phyloP scores from a whole-genome alignment of 179 eudicot genomes.

The Spinacia oleracea region DNA sequence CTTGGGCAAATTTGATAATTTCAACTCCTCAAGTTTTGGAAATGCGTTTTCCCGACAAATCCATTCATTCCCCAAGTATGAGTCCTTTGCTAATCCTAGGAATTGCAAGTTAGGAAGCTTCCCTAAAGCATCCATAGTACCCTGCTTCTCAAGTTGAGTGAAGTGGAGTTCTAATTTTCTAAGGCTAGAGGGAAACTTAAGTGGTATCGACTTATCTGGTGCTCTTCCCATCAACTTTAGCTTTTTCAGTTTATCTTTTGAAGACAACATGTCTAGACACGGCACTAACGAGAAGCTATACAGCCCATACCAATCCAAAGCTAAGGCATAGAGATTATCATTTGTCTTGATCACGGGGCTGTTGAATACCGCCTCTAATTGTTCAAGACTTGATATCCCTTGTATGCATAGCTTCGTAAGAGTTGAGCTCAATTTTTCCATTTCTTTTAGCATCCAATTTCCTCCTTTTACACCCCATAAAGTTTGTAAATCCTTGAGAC shows the following conservation, averaged over 20 bases:
- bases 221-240: constrained; percentile 25
- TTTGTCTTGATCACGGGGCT: background rate
- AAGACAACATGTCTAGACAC: background rate
- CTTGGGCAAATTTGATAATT: constrained; percentile 15
- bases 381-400: constrained; percentile 29
- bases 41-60: constrained; percentile 19
- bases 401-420: constrained; percentile 26
- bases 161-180: constrained; percentile 22
- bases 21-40: constrained; percentile 29
- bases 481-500: constrained; percentile 21
- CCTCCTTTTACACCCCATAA: constrained; percentile 36
- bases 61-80: constrained; percentile 16
- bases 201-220: background rate
- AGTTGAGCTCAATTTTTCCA: constrained; percentile 6
- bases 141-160: constrained; percentile 20
- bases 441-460: constrained; percentile 30
- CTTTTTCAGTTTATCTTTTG: background rate
- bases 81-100: constrained; percentile 22
- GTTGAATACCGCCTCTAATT: constrained; percentile 22
- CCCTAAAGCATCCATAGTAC: constrained; percentile 29
- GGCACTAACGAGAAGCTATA: constrained; percentile 9
- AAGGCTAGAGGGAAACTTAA: constrained; percentile 27
- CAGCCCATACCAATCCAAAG: constrained; percentile 34
- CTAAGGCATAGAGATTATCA: constrained; percentile 17
- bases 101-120: constrained; percentile 20